These are phyloP conservation scores for Fusarium sarcochroum DNA, from an alignment of 2,329 filamentous ascomycete species.

Conservation along the genomic window DNA sequence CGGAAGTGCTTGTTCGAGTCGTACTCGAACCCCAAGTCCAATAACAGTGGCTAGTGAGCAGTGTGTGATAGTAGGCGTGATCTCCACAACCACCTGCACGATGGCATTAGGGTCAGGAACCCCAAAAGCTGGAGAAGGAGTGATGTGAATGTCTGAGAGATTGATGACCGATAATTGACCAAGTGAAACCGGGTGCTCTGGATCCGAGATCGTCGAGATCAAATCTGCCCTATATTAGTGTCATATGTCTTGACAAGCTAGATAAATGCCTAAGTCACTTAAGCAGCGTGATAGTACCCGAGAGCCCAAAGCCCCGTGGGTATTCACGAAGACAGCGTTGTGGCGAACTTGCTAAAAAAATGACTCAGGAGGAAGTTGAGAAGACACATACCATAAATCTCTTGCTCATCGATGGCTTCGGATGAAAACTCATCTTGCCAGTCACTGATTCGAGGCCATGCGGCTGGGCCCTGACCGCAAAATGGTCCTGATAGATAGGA, in stretches of 20 bases:
- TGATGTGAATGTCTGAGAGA: constrained; percentile 90
- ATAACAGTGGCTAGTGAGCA: constrained; percentile 98
- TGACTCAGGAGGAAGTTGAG: constrained; percentile 10
- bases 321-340: neutral
- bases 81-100: constrained; percentile 84
- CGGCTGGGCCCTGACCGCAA: constrained; percentile 53
- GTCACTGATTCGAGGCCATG: constrained; percentile 54
- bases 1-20: constrained; percentile 90
- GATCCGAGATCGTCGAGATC: constrained; percentile 94
- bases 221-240: constrained; percentile 73
- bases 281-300: neutral
- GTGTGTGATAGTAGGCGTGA: constrained; percentile 97
- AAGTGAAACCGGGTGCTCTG: constrained; percentile 94
- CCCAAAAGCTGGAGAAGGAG: constrained; percentile 55
- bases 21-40: constrained; percentile 90
- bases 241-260: neutral
- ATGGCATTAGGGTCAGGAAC: constrained; percentile 66
- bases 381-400: constrained; percentile 84
- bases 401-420: constrained; percentile 95
- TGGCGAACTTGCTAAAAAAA: constrained; percentile 25
- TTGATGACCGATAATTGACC: constrained; percentile 96
- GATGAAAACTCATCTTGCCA: constrained; percentile 72
- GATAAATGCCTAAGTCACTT: neutral
- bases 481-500: constrained; percentile 60
- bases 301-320: neutral